Base-by-base conservation (phyloP, 352 stramenopile species). In the Pythium coloratum region DNA sequence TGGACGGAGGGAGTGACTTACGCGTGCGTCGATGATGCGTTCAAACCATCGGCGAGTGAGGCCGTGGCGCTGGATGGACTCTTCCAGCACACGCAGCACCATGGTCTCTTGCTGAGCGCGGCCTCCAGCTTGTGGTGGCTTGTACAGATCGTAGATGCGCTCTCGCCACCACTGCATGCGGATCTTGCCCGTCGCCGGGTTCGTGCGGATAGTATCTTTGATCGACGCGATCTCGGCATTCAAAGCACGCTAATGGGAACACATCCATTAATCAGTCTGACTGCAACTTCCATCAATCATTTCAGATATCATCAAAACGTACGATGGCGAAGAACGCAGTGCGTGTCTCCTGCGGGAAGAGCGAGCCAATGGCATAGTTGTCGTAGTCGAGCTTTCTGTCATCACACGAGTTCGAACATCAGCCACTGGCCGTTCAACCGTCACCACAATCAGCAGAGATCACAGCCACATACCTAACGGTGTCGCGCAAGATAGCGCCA, bases 121-220 rank as follows among this genome's bases (percentile, higher is more conserved):
- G 8, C 51, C n/a, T 14, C 30, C 59, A 14, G 63, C 65, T 0
- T 61, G 32, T 59, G 24, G 40, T 44, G 67, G 28, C 18, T 72
- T 72, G 67, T 93, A 95, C 62, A 96, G 62, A 50, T 86, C 77
- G 58, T 85, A 81, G 59, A 97, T 88, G 8, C 77, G 76, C 55
- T 98, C 86, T 20, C 90, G 81, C 92, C 92, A 98, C 92, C 92
- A 98, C 62, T 97, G 91, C 73, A 97, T 88, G 60, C 92, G 88
- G 76, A 98, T 95, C 66, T 91, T 94, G 62, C 89, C 92, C 12
- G 90, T 88, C 57, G 79, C 77, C 12, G 86, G 76, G 62, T 97
- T 98, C 53, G 69, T 94, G 56, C 90, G 82, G 30, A 89, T 82
- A 9, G 86, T 86, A 62, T 98, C 91, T 68, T 95, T 96, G 73